Percentiles rank a stretch among this genome's conserved stretches.
phyloP scores from a whole-genome alignment of 2,329 filamentous ascomycete species.

The Ophiosphaerella korrae region DNA sequence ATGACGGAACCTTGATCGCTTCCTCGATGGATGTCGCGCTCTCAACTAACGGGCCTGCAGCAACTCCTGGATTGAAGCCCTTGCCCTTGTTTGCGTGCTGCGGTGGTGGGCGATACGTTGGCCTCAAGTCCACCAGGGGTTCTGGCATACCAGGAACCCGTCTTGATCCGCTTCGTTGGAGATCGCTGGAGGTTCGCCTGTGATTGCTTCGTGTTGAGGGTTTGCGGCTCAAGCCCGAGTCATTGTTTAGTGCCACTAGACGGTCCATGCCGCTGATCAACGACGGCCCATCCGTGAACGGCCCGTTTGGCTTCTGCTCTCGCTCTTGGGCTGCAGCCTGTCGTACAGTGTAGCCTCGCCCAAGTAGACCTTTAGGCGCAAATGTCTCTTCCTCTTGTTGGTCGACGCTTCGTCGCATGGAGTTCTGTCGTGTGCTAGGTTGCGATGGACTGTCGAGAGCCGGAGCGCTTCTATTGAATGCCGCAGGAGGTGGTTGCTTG shows the following conservation, averaged over 20 bases:
- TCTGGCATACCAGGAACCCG: conserved; percentile 53
- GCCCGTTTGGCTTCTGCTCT: conserved; percentile 43
- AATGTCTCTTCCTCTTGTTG: conserved; percentile 50
- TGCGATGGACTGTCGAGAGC: conserved; percentile 21
- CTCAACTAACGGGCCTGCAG: conserved; percentile 52
- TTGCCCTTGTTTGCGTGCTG: conserved; percentile 62
- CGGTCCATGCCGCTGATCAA: conserved; percentile 56
- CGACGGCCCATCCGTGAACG: conserved; percentile 64
- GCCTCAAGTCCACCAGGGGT: conserved; percentile 71
- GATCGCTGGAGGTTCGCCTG: conserved; percentile 41
- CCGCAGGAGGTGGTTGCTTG: conserved; percentile 44
- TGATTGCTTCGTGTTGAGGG: conserved; percentile 40
- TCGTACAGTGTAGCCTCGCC: conserved; percentile 56
- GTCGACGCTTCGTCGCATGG: conserved; percentile 26
- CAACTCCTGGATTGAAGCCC: conserved; percentile 49
- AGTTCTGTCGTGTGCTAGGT: conserved; percentile 22
- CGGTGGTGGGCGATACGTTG: conserved; percentile 67
- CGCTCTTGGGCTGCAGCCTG: conserved; percentile 47
- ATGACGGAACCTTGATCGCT: conserved; percentile 49
- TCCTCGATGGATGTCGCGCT: conserved; percentile 53
- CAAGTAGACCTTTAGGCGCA: conserved; percentile 54
- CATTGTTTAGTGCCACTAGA: conserved; percentile 28
- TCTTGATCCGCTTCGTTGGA: conserved; percentile 55
- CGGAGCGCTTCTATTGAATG: conserved; percentile 28
- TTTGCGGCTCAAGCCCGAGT: conserved; percentile 35